A percentile compares a stretch with the other conserved stretches of the same genome.
phyloP scores from a whole-genome alignment of 257 asterid species.

The Eucommia ulmoides region DNA sequence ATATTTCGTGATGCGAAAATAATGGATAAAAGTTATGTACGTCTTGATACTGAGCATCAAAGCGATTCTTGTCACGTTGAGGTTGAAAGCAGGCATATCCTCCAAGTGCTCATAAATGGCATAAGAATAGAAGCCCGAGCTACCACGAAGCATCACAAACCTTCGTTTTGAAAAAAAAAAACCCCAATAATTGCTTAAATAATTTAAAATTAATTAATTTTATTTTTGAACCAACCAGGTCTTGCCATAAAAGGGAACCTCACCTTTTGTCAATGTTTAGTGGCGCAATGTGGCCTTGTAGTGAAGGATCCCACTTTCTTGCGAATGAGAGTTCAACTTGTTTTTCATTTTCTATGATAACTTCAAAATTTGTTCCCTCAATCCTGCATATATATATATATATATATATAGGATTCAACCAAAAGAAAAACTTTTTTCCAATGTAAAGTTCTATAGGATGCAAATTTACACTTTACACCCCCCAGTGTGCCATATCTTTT shows the following conservation, averaged over 20 bases:
- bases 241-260: too few relatives aligned
- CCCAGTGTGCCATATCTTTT: too few relatives aligned
- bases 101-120: constrained; percentile 61
- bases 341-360: constrained; percentile 50
- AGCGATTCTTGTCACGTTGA: constrained; percentile 69
- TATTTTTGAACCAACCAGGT: too few relatives aligned
- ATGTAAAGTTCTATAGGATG: too few relatives aligned
- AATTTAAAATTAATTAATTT: too few relatives aligned
- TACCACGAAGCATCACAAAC: constrained; percentile 58
- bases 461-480: too few relatives aligned
- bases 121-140: constrained; percentile 71
- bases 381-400: constrained; percentile 25
- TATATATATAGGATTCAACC: too few relatives aligned
- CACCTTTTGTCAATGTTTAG: constrained; percentile 61
- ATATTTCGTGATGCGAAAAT: background rate
- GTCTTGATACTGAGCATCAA: constrained; percentile 74
- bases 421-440: too few relatives aligned
- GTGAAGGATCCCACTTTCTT: constrained; percentile 68
- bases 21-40: constrained; percentile 10
- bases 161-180: constrained; percentile 19
- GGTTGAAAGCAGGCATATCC: constrained; percentile 62
- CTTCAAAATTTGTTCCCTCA: constrained; percentile 44
- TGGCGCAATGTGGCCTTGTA: constrained; percentile 51
- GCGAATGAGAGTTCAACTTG: constrained; percentile 72
- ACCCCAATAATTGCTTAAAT: constrained; percentile 1